A percentile compares a stretch with the other conserved stretches of the same genome.
Evolutionary conservation across 2,329 filamentous ascomycete genomes (phyloP).

Genomic region (Aureobasidium uvarum): DNA sequence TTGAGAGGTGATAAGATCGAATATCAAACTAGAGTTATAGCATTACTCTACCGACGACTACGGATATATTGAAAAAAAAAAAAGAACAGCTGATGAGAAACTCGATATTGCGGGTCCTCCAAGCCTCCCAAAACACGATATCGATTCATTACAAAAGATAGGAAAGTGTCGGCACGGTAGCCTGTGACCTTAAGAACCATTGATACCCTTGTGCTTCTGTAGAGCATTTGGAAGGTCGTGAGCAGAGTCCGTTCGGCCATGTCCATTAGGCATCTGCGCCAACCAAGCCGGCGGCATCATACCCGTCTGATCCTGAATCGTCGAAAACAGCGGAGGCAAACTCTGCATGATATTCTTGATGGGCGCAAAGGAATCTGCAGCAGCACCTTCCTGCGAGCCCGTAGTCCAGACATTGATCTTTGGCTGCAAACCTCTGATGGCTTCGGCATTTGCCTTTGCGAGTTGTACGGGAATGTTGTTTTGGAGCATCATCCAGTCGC

Average conservation of each 20-base stretch:
- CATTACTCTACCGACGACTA: background rate
- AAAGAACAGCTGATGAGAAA: background rate
- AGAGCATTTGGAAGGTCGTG: slow-evolving; percentile 33
- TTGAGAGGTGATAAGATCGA: no score
- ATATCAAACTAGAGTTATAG: background rate
- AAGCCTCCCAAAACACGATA: background rate
- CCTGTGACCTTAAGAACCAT: background rate
- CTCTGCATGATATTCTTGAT: slow-evolving; percentile 83
- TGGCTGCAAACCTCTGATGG: slow-evolving; percentile 73
- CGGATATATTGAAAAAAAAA: background rate
- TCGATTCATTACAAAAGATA: background rate
- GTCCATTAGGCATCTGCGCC: slow-evolving; percentile 50
- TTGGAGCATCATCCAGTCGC: slow-evolving; percentile 87
- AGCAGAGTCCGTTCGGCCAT: slow-evolving; percentile 31
- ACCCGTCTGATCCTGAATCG: slow-evolving; percentile 85
- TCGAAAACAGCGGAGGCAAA: slow-evolving; percentile 76
- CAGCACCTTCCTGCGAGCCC: slow-evolving; percentile 49
- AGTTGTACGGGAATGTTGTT: slow-evolving; percentile 74
- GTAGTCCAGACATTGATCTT: slow-evolving; percentile 94
- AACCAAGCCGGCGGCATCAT: slow-evolving; percentile 76
- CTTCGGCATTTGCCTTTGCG: slow-evolving; percentile 72
- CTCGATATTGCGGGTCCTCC: background rate
- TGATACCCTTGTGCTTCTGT: background rate
- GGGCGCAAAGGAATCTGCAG: slow-evolving; percentile 59
- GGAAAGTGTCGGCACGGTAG: background rate